Evolutionary conservation across 352 stramenopile species (phyloP).

Genomic region (Achlya hypogyna): DNA sequence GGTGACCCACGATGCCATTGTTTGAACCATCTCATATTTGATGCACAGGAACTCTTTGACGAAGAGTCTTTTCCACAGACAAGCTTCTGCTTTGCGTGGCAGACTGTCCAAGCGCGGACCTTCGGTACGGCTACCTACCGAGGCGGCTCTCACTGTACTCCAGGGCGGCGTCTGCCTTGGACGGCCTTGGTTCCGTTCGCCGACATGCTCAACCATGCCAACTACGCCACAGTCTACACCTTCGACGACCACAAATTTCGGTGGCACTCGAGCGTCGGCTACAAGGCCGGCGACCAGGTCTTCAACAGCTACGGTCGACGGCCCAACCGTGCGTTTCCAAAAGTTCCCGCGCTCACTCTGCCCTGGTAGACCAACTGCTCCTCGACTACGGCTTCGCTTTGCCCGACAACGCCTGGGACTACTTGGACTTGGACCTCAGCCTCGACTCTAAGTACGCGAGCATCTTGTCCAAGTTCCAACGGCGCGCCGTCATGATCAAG

Average conservation of each 20-base stretch:
- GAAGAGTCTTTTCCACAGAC: constrained; percentile 24
- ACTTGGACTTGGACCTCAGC: constrained; percentile 39
- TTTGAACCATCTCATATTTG: not conserved
- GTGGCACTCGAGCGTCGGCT: constrained; percentile 51
- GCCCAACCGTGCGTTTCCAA: constrained; percentile 38
- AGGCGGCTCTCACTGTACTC: not conserved
- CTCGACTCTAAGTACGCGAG: not conserved
- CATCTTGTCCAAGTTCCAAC: constrained; percentile 30
- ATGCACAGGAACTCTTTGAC: not conserved
- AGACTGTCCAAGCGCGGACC: constrained; percentile 83
- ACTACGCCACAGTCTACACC: constrained; percentile 85
- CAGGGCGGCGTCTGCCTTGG: constrained; percentile 73
- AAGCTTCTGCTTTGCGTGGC: constrained; percentile 78
- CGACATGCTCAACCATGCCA: constrained; percentile 88
- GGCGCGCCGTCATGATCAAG: not conserved
- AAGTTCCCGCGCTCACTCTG: not conserved
- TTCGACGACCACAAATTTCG: constrained; percentile 61
- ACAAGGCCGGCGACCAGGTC: constrained; percentile 57
- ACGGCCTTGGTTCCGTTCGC: constrained; percentile 87
- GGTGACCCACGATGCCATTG: constrained; percentile 22
- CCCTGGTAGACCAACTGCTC: constrained; percentile 50
- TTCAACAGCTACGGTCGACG: constrained; percentile 89
- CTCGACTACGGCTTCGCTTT: constrained; percentile 91
- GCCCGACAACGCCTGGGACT: constrained; percentile 83
- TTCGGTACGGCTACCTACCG: constrained; percentile 37